Percentiles rank a stretch among this genome's conserved stretches.
Evolutionary conservation across 2,329 filamentous ascomycete genomes (phyloP).

Genomic region (Penicillium sp.): DNA sequence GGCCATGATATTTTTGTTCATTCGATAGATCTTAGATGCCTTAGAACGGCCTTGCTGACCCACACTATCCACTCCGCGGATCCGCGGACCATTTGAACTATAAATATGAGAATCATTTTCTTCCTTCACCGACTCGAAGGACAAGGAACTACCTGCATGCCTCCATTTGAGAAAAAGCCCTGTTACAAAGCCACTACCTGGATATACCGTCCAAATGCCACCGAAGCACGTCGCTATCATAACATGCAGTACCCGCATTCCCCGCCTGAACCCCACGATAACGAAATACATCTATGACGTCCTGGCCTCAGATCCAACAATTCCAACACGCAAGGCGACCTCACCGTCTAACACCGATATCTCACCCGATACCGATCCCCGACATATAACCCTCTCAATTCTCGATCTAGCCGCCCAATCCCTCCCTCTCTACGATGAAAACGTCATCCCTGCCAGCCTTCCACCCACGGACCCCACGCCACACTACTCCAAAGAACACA

Average conservation of each 20-base stretch:
- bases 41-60: background rate
- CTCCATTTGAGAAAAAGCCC: background rate
- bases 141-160: background rate
- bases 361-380: slow-evolving; percentile 16
- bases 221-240: slow-evolving; percentile 36
- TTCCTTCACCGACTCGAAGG: background rate
- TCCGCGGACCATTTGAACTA: background rate
- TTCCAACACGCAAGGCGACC: slow-evolving; percentile 16
- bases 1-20: background rate
- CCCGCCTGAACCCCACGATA: slow-evolving; percentile 39
- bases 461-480: slow-evolving; percentile 24
- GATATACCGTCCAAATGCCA: slow-evolving; percentile 12
- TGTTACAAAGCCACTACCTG: background rate
- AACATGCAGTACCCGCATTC: slow-evolving; percentile 36
- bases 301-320: slow-evolving; percentile 16
- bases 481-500: slow-evolving; percentile 39
- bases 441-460: slow-evolving; percentile 39
- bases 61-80: background rate
- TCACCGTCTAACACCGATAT: background rate
- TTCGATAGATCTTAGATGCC: background rate
- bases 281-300: slow-evolving; percentile 32
- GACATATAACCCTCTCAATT: slow-evolving; percentile 26
- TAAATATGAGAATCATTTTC: background rate
- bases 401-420: slow-evolving; percentile 34
- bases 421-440: slow-evolving; percentile 43